A percentile compares a stretch with the other conserved stretches of the same genome.
phyloP scores from a whole-genome alignment of 1,284 basidiomycete species.

The Trametes pubescens region DNA sequence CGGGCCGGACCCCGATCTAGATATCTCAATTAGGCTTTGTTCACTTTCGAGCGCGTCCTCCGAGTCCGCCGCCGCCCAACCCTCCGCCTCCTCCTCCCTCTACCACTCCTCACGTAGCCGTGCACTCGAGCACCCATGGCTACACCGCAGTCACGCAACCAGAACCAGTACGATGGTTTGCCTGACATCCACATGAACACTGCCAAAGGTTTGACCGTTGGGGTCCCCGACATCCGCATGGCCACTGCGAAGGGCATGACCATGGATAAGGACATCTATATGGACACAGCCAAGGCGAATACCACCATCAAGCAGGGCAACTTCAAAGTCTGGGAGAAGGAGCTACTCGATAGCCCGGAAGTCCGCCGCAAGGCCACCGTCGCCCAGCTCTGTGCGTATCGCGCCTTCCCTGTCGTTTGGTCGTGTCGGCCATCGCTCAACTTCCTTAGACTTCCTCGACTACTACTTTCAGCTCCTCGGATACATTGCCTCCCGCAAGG shows the following conservation, averaged over 20 bases:
- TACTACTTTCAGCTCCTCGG: constrained; percentile 94
- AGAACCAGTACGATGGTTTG: constrained; percentile 20
- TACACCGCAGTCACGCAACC: constrained; percentile 6
- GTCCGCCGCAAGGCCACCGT: constrained; percentile 94
- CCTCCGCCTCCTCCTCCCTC: background rate
- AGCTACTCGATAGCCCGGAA: constrained; percentile 83
- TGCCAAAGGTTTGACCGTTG: constrained; percentile 59
- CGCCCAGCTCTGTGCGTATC: constrained; percentile 86
- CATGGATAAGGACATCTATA: constrained; percentile 62
- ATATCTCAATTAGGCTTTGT: background rate
- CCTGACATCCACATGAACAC: constrained; percentile 78
- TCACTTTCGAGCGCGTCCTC: background rate
- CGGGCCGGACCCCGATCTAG: background rate
- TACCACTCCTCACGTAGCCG: background rate
- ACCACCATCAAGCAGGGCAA: constrained; percentile 62
- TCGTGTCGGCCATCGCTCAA: background rate
- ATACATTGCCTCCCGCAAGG: constrained; percentile 86
- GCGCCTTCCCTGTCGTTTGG: background rate
- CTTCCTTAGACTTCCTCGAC: constrained; percentile 84
- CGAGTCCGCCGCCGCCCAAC: background rate
- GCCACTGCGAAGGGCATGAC: constrained; percentile 65
- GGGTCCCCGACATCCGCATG: constrained; percentile 69
- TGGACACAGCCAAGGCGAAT: constrained; percentile 69
- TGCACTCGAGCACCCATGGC: constrained; percentile 7
- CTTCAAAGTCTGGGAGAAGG: constrained; percentile 84